Evolutionary conservation across 805 yeast genomes (phyloP), one percentile per base, ranked within the genome.

Genomic region (Ogataea trehaloabstinens): DNA sequence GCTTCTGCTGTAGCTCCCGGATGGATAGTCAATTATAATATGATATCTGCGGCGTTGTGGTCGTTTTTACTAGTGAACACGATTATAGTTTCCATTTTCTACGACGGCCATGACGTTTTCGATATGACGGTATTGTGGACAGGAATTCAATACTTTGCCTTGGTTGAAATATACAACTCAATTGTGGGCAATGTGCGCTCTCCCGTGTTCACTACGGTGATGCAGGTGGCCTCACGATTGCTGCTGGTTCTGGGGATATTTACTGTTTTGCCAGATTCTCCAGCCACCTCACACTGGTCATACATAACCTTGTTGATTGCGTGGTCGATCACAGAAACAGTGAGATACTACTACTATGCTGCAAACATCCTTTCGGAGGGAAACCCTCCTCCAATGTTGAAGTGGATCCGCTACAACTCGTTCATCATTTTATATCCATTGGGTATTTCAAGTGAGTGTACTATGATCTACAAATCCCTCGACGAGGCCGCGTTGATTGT

Each of bases 241-340:
- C 66, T 90, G 48, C 73, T 93, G 28, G 95, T 87, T 5, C 70
- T 84, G 67, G 97, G 97, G 3, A 75, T 91, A 36, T 79, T 88
- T 63, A 78, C 78, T 37, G 60, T 72, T n/a, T 69, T 89, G 47
- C 96, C 98, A 6, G 55, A 74, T 15, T 74, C 86, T 0, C 84
- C 83, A 15, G 88, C 88, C 20, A 71, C 74, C 49, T 37, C 51
- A 49, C 72, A 70, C 48, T 69, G 79, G 76, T 70, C 76, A 12
- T 90, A 83, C 61, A 63, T 80, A 40, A 68, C 91, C 1, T 73
- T 91, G 60, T 70, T 80, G 33, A 51, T 79, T 31, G 89, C 96
- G 10, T 93, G 99, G 99, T 78, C 93, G n/a, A 53, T 86, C 37
- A 87, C 98, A n/a, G 99, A 93, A 63, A 73, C 87, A 31, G 82